Conservation (phyloP, 257 asterid genomes). For the Rubia yunnanensis region DNA sequence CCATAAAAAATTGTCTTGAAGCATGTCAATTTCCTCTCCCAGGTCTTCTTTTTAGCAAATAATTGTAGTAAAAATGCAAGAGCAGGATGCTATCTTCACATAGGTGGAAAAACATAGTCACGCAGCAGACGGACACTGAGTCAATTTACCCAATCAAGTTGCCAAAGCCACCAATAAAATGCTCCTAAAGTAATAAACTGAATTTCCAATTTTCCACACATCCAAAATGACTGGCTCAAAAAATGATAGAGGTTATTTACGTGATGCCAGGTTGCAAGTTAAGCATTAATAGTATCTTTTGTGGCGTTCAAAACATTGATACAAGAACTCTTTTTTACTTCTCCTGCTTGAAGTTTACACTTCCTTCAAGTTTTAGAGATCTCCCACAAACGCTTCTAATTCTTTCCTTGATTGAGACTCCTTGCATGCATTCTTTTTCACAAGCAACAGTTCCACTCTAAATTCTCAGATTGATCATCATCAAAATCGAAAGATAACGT, state of each 20-base stretch:
- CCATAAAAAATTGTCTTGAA: too few species aligned
- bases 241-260: conserved; percentile 28
- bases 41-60: too few species aligned
- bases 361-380: conserved; percentile 43
- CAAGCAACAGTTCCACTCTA: conserved; percentile 39
- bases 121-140: too few species aligned
- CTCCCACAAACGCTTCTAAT: conserved; percentile 35
- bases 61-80: too few species aligned
- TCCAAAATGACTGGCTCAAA: not conserved
- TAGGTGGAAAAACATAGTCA: too few species aligned
- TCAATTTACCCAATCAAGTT: too few species aligned
- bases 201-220: not conserved
- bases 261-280: conserved; percentile 94
- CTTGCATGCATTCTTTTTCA: conserved; percentile 98
- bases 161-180: too few species aligned
- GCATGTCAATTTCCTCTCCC: too few species aligned
- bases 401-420: conserved; percentile 79
- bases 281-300: conserved; percentile 83
- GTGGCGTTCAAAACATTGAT: conserved; percentile 49
- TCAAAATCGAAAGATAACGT: conserved; percentile 29
- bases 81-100: too few species aligned
- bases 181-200: conserved; percentile 17
- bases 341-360: conserved; percentile 46
- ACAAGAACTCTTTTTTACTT: conserved; percentile 39
- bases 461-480: conserved; percentile 44